Base-by-base conservation (phyloP, 257 asterid genomes). In the Nicotiana attenuata region DNA sequence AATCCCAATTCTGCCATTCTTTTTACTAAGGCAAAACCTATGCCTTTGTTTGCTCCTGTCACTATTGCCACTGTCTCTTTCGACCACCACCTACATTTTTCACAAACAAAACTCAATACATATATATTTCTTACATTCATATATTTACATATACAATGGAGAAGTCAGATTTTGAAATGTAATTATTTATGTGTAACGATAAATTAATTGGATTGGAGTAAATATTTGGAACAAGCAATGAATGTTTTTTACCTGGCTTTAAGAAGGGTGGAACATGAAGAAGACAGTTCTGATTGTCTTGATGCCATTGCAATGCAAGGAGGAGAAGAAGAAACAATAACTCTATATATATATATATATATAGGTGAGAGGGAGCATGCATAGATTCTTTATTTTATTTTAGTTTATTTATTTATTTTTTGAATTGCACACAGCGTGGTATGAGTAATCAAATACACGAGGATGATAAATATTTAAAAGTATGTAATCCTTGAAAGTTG, bases 31-130 rank as follows among this genome's bases (percentile, higher is more conserved):
- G 89, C 95, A 38, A 82, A 92, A 3, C 97, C 98, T 20, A 94
- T 92, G 26, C 98, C 98, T 63, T 90, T 90, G 84, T 94, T 94
- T 24, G 87, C 95, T 28, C 98, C 97, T 1, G 98, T 94, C 3
- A 94, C 97, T 22, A 94, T 86, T 7, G 94, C 97, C 20, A 92
- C 85, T 29, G 94, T 94, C 67, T 91, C 93, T 86, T 86, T 87
- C 35, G 96, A 88, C 98, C 98, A 94, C 98, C 98, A 93, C 71
- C 97, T 92, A 67, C 83, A 35, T 53, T 17, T 17, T 8, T 6
- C 13, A n/a, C 65, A 64, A 20, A 53, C 50, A 59, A 75, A 53
- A 68, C 20, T 50, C 19, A 19, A 29, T 17, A 73, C 38, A 2
- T 1, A 59, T 7, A 59, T 7, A 7, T 5, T 7, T 10, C n/a